phyloP scores from a whole-genome alignment of 768 basidiomycete species.

The Nidularia pulvinata region DNA sequence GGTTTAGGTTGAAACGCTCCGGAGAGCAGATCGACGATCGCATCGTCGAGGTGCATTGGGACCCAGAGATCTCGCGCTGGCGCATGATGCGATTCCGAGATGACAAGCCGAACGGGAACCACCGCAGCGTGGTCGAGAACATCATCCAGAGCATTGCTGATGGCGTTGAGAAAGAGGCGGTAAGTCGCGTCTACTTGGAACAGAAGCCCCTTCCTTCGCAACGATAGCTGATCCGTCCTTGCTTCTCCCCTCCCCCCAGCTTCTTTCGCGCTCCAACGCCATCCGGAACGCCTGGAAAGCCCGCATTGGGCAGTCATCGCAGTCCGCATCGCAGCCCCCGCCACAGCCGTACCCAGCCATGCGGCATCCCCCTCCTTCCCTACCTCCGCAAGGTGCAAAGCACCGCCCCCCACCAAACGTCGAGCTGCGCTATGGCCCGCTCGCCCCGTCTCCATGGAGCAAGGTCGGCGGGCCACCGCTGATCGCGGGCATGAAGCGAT shows the following conservation, averaged over 20 bases:
- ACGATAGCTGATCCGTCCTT: not conserved
- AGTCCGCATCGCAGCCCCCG: slow-evolving; percentile 16
- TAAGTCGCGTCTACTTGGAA: slow-evolving; percentile 34
- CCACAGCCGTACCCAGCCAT: slow-evolving; percentile 19
- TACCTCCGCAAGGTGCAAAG: slow-evolving; percentile 7
- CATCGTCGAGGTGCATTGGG: slow-evolving; percentile 95
- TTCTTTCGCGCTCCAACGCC: slow-evolving; percentile 59
- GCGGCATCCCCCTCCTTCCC: slow-evolving; percentile 11
- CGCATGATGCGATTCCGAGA: slow-evolving; percentile 92
- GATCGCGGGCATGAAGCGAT: slow-evolving; percentile 70
- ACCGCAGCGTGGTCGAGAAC: slow-evolving; percentile 78
- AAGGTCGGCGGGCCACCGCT: slow-evolving; percentile 67
- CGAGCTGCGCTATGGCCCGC: slow-evolving; percentile 63
- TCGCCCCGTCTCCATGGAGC: slow-evolving; percentile 67
- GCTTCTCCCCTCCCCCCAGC: slow-evolving; percentile 33
- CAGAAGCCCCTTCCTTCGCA: not conserved
- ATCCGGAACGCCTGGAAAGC: slow-evolving; percentile 80
- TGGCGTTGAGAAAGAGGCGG: slow-evolving; percentile 88
- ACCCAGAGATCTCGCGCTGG: slow-evolving; percentile 65
- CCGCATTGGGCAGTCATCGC: slow-evolving; percentile 43
- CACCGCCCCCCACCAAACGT: slow-evolving; percentile 13
- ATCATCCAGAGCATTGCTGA: slow-evolving; percentile 92
- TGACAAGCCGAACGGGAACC: slow-evolving; percentile 95
- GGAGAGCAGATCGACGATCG: slow-evolving; percentile 93
- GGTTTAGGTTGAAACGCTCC: slow-evolving; percentile 72